These are phyloP conservation scores for Fusarium sp. DNA, from an alignment of 2,329 filamentous ascomycete species.

Conservation along the genomic window DNA sequence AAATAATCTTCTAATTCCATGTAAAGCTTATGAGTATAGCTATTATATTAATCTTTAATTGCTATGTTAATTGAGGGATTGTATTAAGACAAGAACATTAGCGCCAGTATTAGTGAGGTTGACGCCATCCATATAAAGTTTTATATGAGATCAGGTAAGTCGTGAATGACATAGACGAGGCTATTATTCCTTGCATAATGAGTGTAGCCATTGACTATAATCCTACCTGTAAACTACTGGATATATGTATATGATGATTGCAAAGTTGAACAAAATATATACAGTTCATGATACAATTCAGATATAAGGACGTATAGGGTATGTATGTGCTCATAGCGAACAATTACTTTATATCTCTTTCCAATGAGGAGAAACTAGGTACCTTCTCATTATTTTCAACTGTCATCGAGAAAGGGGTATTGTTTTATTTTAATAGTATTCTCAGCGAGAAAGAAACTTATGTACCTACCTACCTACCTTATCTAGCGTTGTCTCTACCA, in stretches of 20 bases:
- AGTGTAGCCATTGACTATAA: no score
- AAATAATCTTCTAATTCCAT: rapidly evolving
- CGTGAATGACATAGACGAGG: neutral
- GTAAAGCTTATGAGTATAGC: rapidly evolving
- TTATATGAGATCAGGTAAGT: neutral
- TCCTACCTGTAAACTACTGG: neutral
- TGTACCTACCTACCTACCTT: no score
- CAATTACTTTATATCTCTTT: neutral
- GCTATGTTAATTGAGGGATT: neutral
- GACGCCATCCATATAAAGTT: neutral
- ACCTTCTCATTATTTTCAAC: neutral
- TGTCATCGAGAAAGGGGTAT: neutral
- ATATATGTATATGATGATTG: neutral
- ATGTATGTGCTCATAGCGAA: neutral
- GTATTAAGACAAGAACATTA: neutral
- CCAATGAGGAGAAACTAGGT: rapidly evolving
- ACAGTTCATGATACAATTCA: neutral
- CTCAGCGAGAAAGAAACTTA: neutral
- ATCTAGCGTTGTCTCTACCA: neutral
- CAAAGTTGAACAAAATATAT: neutral
- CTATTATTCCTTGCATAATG: no score
- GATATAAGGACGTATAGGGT: neutral
- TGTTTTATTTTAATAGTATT: neutral
- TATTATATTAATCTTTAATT: no score
- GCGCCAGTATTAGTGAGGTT: neutral